A percentile compares a stretch with the other conserved stretches of the same genome.
Conservation (phyloP, 2,329 filamentous ascomycete genomes). For the Nannizzia gypsea region DNA sequence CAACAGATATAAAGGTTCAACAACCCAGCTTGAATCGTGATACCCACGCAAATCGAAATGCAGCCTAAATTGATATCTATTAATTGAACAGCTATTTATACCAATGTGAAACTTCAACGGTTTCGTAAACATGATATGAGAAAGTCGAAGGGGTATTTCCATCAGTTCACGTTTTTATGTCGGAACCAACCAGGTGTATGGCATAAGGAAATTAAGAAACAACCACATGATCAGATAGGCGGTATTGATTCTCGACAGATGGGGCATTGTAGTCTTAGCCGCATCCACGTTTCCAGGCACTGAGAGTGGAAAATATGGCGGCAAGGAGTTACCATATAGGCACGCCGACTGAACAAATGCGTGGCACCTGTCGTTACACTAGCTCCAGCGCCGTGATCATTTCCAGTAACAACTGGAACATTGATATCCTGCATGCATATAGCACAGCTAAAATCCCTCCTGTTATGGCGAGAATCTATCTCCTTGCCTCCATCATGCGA, state of each 20-base stretch:
- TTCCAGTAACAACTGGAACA: constrained; percentile 55
- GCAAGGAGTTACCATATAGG: constrained; percentile 97
- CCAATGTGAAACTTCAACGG: not conserved
- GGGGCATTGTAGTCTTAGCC: constrained; percentile 82
- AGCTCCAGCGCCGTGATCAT: constrained; percentile 39
- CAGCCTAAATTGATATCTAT: not conserved
- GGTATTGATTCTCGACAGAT: constrained; percentile 87
- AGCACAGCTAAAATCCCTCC: constrained; percentile 70
- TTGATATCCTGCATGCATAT: constrained; percentile 90
- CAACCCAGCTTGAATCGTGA: not conserved
- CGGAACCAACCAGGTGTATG: not conserved
- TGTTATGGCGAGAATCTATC: constrained; percentile 31
- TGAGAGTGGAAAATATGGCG: constrained; percentile 87
- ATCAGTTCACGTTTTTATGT: not conserved
- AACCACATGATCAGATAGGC: constrained; percentile 48
- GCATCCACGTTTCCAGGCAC: constrained; percentile 94
- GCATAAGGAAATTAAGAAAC: not conserved
- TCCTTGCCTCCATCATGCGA: constrained; percentile 24
- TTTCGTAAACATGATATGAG: not conserved
- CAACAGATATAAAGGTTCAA: not conserved
- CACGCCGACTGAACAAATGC: constrained; percentile 63
- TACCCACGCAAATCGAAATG: not conserved
- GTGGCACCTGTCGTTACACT: constrained; percentile 36
- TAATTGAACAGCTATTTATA: no score
- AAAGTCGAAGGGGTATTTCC: not conserved